Evolutionary conservation across 2,329 filamentous ascomycete genomes (phyloP), one percentile per base, ranked within the genome.

Genomic region (Stagonosporopsis rhizophila): DNA sequence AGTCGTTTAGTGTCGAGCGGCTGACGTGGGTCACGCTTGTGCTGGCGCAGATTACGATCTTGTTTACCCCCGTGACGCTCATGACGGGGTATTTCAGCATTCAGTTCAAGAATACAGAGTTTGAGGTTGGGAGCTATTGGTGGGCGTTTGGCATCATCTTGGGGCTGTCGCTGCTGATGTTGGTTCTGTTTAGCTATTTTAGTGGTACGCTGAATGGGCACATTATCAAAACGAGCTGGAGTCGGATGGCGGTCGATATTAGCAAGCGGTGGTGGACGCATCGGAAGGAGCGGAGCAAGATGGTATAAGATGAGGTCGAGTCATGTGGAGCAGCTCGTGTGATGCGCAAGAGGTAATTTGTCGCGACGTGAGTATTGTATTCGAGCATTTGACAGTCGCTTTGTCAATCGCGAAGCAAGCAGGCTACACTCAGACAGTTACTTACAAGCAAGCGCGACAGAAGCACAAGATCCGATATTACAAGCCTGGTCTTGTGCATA

Each of bases 41-140:
- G 5, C 80, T 92, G 11, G 89, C 88, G 42, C 92, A 92, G 71
- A 85, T 89, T 6, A 90, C 87, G 12, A 89, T 92, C 37, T 79
- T 92, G 47, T 92, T 92, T 76, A 80, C 92, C 52, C 89, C 89
- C 0, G 87, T 92, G 58, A 88, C 84, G 62, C 82, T 92, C 44
- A 87, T 92, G 85, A 91, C 89, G 3, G 85, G 81, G 28, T 92
- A 91, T 74, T 92, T 91, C 72, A 87, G 86, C 6, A 82, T 88
- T 1, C 83, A 90, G 70, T 83, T 91, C 45, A 75, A 79, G 7
- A 82, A 84, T 4, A 76, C 87, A 9, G 80, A 83, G 44, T 91
- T 89, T 74, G 85, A 83, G 0, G 76, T 82, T 14, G 81, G 74
- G 52, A 83, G 85, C 39, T 92, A 90, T 71, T 92, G 89, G 89